Conservation (phyloP, 345 rosid species). For the Lepidium africanum region DNA sequence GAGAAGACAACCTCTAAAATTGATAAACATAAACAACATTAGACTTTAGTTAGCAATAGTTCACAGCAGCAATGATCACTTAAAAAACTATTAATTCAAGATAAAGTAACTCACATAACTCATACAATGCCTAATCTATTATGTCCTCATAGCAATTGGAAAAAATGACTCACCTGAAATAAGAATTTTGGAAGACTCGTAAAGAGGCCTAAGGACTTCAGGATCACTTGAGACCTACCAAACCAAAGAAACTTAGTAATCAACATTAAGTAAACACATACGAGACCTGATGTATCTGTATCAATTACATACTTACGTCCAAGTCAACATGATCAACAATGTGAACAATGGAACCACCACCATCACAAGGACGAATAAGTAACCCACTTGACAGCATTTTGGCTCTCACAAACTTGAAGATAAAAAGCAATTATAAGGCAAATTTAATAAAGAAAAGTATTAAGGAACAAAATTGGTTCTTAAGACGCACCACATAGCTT, state of each 20-base stretch:
- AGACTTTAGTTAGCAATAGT: too few relatives aligned
- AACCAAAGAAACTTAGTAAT: not conserved
- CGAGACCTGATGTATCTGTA: not conserved
- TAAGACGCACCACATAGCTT: slow-evolving; percentile 61
- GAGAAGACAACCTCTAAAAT: too few relatives aligned
- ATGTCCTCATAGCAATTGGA: too few relatives aligned
- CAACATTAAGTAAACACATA: not conserved
- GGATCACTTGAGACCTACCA: slow-evolving; percentile 89
- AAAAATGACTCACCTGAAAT: too few relatives aligned
- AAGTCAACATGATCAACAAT: slow-evolving; percentile 95
- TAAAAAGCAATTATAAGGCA: not conserved
- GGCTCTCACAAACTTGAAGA: slow-evolving; percentile 82
- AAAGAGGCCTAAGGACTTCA: slow-evolving; percentile 89
- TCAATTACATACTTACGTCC: slow-evolving; percentile 48
- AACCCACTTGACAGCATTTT: slow-evolving; percentile 92
- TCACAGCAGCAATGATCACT: too few relatives aligned
- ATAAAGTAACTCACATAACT: too few relatives aligned
- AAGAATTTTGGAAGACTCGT: slow-evolving; percentile 90
- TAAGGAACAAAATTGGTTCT: not conserved
- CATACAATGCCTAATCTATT: too few relatives aligned
- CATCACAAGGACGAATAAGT: slow-evolving; percentile 90
- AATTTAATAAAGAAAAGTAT: not conserved
- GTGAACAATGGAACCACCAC: slow-evolving; percentile 91
- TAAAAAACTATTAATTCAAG: too few relatives aligned
- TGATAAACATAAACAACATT: too few relatives aligned